These are phyloP conservation scores for Dendrocalamus latiflorus DNA, from an alignment of 202 grass and related monocot species.

Conservation along the genomic window DNA sequence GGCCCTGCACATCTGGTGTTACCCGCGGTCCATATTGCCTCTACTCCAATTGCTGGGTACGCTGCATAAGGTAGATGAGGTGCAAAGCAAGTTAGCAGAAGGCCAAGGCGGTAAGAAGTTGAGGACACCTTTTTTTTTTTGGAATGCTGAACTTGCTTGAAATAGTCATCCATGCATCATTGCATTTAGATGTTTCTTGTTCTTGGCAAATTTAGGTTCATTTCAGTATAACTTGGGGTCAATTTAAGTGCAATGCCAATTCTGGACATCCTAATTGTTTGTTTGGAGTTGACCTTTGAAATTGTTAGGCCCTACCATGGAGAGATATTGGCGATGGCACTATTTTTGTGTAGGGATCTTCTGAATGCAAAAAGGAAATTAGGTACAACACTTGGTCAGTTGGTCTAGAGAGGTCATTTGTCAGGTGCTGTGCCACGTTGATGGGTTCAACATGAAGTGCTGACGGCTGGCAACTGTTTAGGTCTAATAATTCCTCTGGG, in stretches of 20 bases:
- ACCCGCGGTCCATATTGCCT: not conserved
- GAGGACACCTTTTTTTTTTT: not conserved
- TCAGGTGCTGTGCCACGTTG: slow-evolving; percentile 17
- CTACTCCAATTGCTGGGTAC: slow-evolving; percentile 1
- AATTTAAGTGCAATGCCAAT: not conserved
- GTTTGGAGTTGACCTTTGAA: slow-evolving; percentile 27
- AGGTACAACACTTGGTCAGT: slow-evolving; percentile 25
- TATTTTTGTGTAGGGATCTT: slow-evolving; percentile 30
- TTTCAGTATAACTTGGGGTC: slow-evolving; percentile 18
- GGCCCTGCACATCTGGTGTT: not conserved
- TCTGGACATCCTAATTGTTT: slow-evolving; percentile 13
- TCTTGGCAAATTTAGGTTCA: slow-evolving; percentile 8
- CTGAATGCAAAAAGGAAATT: slow-evolving; percentile 24
- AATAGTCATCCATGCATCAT: slow-evolving; percentile 15
- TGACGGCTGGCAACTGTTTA: slow-evolving; percentile 27
- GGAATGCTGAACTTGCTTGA: slow-evolving; percentile 7
- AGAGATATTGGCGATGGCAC: slow-evolving; percentile 32
- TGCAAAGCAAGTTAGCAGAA: slow-evolving; percentile 11
- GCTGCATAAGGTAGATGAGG: slow-evolving; percentile 11
- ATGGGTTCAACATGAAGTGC: slow-evolving; percentile 27
- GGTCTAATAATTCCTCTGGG: slow-evolving; percentile 18
- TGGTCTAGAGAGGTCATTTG: slow-evolving; percentile 23
- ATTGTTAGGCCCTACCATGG: slow-evolving; percentile 34
- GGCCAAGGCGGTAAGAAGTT: slow-evolving; percentile 20
- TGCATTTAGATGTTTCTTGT: slow-evolving; percentile 22